A percentile compares a stretch with the other conserved stretches of the same genome.
Evolutionary conservation across 2,329 filamentous ascomycete genomes (phyloP).

Genomic region (Nannizziopsis arthrosporioides): DNA sequence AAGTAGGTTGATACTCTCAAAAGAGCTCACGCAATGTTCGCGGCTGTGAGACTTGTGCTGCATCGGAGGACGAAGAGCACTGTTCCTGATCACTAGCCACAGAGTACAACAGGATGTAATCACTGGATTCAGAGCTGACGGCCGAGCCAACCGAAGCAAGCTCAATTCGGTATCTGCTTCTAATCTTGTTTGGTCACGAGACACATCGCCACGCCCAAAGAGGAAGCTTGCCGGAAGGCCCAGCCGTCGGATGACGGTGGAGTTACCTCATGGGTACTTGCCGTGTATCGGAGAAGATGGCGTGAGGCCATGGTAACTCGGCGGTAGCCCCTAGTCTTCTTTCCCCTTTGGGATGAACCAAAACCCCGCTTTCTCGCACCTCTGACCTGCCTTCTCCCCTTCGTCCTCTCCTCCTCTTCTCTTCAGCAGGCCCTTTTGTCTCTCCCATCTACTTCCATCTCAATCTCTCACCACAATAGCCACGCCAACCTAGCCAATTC

Average conservation of each 20-base stretch:
- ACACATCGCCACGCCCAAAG: neutral
- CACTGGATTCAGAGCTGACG: neutral
- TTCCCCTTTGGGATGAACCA: conserved; percentile 4
- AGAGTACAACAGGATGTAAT: too few species aligned
- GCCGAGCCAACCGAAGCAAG: neutral
- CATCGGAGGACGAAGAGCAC: too few species aligned
- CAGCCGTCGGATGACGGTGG: neutral
- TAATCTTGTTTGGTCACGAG: conserved; percentile 5
- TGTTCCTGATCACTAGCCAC: too few species aligned
- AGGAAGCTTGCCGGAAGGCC: neutral
- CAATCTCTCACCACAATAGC: neutral
- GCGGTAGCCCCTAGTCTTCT: conserved; percentile 7
- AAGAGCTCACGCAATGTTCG: too few species aligned
- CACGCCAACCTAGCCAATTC: neutral
- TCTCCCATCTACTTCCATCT: neutral
- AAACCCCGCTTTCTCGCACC: conserved; percentile 13
- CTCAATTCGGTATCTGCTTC: neutral
- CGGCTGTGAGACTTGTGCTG: too few species aligned
- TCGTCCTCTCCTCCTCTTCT: conserved; percentile 9
- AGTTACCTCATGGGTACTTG: conserved; percentile 8
- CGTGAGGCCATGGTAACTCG: conserved; percentile 5
- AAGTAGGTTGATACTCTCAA: too few species aligned
- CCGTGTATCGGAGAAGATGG: neutral
- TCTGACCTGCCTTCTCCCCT: conserved; percentile 9
- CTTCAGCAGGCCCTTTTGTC: conserved; percentile 8